Conservation (phyloP, 164 flowering plant species). For the Hamamelis virginiana region DNA sequence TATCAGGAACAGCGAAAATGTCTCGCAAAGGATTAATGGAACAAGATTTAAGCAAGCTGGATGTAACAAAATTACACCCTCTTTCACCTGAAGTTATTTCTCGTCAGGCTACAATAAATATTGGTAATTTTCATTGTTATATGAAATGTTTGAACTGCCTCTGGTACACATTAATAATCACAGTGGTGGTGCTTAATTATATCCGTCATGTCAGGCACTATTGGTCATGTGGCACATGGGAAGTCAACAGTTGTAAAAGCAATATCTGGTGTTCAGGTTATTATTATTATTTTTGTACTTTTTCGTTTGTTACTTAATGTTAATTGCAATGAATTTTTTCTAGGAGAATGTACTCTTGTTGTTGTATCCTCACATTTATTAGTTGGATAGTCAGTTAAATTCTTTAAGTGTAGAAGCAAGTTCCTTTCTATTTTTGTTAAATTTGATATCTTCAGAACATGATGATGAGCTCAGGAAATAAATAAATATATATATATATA, state of each 20-base stretch:
- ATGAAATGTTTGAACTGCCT: background rate
- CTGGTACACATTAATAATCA: too few species aligned
- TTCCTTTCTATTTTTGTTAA: too few species aligned
- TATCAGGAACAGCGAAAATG: conserved; percentile 38
- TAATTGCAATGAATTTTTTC: background rate
- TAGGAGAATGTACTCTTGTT: background rate
- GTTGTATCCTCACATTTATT: background rate
- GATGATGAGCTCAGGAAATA: too few species aligned
- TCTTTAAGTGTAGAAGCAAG: too few species aligned
- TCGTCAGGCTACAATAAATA: conserved; percentile 90
- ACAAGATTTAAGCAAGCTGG: conserved; percentile 84
- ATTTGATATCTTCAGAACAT: too few species aligned
- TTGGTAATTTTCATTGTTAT: conserved; percentile 45
- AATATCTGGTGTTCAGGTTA: conserved; percentile 95
- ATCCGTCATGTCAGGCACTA: conserved; percentile 74
- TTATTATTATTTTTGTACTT: background rate
- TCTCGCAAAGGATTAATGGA: conserved; percentile 90
- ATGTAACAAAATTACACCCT: conserved; percentile 77
- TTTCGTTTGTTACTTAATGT: background rate
- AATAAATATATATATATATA: too few species aligned
- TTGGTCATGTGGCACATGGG: conserved; percentile 98
- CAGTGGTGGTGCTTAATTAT: background rate
- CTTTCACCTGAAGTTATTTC: conserved; percentile 93
- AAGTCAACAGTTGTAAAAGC: conserved; percentile 96
- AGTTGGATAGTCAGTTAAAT: too few species aligned